phyloP scores from a whole-genome alignment of 306 rosid genomes.

The Dicorynia guianensis region DNA sequence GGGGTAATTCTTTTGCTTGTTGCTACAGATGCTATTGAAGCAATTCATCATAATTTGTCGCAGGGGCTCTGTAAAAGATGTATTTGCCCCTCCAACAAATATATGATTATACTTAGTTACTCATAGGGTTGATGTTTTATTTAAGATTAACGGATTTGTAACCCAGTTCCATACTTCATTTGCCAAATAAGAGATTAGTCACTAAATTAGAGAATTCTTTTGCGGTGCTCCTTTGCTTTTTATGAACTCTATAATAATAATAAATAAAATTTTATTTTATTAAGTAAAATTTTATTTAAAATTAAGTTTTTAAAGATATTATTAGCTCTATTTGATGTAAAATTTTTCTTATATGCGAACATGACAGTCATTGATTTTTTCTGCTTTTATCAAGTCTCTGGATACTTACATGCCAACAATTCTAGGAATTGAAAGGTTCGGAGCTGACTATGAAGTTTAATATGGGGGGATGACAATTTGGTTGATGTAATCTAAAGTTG shows the following conservation, averaged over 20 bases:
- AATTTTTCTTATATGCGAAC: not conserved
- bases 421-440: not conserved
- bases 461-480: too few relatives aligned
- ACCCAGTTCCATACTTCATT: conserved; percentile 32
- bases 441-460: not conserved
- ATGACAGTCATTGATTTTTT: not conserved
- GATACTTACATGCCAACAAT: not conserved
- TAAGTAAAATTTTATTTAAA: too few relatives aligned
- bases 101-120: conserved; percentile 38
- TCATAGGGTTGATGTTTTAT: conserved; percentile 35
- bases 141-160: conserved; percentile 29
- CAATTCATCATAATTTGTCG: conserved; percentile 44
- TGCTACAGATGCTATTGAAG: conserved; percentile 36
- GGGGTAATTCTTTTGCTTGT: conserved; percentile 47
- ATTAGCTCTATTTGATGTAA: not conserved
- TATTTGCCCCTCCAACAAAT: conserved; percentile 46
- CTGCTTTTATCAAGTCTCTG: not conserved
- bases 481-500: too few relatives aligned
- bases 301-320: too few relatives aligned
- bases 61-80: conserved; percentile 54
- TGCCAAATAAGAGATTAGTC: conserved; percentile 31
- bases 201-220: conserved; percentile 34
- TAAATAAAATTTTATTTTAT: too few relatives aligned
- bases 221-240: not conserved
- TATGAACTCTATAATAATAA: too few relatives aligned